phyloP scores from a whole-genome alignment of 768 basidiomycete genomes.

The Daedaleopsis sinensis region DNA sequence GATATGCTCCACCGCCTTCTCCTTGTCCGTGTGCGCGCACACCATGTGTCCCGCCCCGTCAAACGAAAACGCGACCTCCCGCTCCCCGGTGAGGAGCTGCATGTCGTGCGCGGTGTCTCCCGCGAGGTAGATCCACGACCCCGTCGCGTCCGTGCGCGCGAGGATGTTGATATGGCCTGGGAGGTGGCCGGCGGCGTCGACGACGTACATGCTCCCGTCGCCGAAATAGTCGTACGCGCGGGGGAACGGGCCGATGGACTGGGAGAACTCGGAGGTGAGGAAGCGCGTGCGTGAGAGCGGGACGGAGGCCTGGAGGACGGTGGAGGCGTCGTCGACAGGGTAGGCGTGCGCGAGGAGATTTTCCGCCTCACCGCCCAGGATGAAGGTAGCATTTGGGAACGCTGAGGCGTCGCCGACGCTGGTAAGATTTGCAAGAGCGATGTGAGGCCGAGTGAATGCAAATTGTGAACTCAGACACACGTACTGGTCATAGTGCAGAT shows the following conservation, averaged over 20 bases:
- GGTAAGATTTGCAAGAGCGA: not conserved
- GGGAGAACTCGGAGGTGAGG: slow-evolving; percentile 35
- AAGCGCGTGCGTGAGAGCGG: slow-evolving; percentile 13
- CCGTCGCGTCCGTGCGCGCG: slow-evolving; percentile 54
- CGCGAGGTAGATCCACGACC: slow-evolving; percentile 57
- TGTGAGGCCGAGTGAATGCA: not conserved
- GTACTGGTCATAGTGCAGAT: slow-evolving; percentile 53
- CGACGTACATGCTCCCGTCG: slow-evolving; percentile 59
- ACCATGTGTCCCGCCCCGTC: slow-evolving; percentile 27
- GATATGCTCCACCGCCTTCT: slow-evolving; percentile 46
- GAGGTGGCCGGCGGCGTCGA: slow-evolving; percentile 60
- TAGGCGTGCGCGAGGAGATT: slow-evolving; percentile 42
- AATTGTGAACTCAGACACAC: not conserved
- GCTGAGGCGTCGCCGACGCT: slow-evolving; percentile 46
- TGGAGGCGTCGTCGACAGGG: slow-evolving; percentile 41
- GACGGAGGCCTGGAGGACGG: slow-evolving; percentile 26
- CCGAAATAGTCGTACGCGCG: slow-evolving; percentile 53
- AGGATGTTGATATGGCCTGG: slow-evolving; percentile 57
- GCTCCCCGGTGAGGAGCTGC: slow-evolving; percentile 50
- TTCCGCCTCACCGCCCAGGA: slow-evolving; percentile 47
- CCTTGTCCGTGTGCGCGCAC: slow-evolving; percentile 49
- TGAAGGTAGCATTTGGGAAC: slow-evolving; percentile 49
- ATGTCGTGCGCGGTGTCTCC: slow-evolving; percentile 61
- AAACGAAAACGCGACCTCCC: slow-evolving; percentile 36
- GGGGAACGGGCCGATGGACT: slow-evolving; percentile 53